These are phyloP conservation scores for Butyriboletus loyo DNA, from an alignment of 768 basidiomycete genomes.

Conservation along the genomic window DNA sequence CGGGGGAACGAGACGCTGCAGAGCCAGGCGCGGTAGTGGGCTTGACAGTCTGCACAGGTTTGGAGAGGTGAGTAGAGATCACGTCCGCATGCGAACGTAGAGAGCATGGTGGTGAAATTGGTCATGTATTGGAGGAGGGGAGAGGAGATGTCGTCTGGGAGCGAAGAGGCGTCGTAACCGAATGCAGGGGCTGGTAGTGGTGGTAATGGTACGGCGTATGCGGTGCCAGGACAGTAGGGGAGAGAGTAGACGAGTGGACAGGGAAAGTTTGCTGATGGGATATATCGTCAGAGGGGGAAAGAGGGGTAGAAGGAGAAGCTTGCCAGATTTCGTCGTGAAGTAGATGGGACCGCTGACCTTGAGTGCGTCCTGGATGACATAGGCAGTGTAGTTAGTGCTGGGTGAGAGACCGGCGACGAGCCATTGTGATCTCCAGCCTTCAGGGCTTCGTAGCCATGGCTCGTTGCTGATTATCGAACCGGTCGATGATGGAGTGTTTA, in stretches of 20 bases:
- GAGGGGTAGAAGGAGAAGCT: conserved; percentile 14
- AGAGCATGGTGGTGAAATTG: conserved; percentile 73
- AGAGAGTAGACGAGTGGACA: conserved; percentile 71
- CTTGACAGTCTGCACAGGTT: conserved; percentile 72
- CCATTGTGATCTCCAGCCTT: conserved; percentile 72
- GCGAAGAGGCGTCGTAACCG: conserved; percentile 47
- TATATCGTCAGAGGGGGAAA: not conserved
- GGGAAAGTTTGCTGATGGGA: conserved; percentile 50
- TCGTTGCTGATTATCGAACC: conserved; percentile 43
- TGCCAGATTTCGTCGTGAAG: conserved; percentile 74
- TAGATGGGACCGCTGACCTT: conserved; percentile 66
- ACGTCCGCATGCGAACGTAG: conserved; percentile 74
- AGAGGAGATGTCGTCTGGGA: conserved; percentile 47
- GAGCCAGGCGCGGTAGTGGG: conserved; percentile 73
- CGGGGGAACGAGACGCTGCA: conserved; percentile 73
- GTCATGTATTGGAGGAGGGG: conserved; percentile 57
- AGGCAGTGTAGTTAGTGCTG: conserved; percentile 77
- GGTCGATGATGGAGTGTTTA: conserved; percentile 30
- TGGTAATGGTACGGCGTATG: conserved; percentile 69
- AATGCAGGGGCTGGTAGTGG: conserved; percentile 40
- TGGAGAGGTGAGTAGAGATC: conserved; percentile 78
- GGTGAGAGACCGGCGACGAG: conserved; percentile 55
- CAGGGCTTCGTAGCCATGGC: conserved; percentile 53
- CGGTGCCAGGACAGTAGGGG: conserved; percentile 68
- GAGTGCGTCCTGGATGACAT: conserved; percentile 52